These are phyloP conservation scores for Cyclocybe aegerita DNA, from an alignment of 768 basidiomycete species.

Conservation along the genomic window DNA sequence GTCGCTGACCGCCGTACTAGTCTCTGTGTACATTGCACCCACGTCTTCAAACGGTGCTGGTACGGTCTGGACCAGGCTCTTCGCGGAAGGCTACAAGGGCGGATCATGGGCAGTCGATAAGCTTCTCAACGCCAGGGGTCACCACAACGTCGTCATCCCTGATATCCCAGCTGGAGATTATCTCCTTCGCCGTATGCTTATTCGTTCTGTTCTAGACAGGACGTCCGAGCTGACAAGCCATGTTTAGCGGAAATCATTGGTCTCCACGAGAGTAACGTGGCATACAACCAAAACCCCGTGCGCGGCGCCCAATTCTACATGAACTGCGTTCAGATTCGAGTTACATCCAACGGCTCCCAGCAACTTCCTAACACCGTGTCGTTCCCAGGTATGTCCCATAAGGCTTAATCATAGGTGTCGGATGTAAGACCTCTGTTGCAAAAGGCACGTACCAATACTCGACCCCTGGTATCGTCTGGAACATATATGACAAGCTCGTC, in stretches of 20 bases:
- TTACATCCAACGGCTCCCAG: constrained; percentile 29
- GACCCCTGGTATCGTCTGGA: constrained; percentile 33
- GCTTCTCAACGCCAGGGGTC: constrained; percentile 27
- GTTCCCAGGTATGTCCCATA: constrained; percentile 25
- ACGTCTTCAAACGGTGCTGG: constrained; percentile 28
- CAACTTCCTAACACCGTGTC: constrained; percentile 25
- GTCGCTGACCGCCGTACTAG: constrained; percentile 8
- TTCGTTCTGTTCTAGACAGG: background rate
- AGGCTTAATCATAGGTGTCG: background rate
- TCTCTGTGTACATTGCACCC: constrained; percentile 32
- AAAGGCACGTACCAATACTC: constrained; percentile 25
- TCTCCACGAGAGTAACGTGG: constrained; percentile 31
- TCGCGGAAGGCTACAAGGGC: constrained; percentile 23
- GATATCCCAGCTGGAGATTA: constrained; percentile 33
- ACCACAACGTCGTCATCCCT: constrained; percentile 33
- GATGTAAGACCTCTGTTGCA: background rate
- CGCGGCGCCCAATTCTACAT: constrained; percentile 51
- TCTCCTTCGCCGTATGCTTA: constrained; percentile 28
- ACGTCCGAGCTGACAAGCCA: constrained; percentile 29
- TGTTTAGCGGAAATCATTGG: constrained; percentile 32
- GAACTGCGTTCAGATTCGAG: constrained; percentile 45
- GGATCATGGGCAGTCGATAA: constrained; percentile 31
- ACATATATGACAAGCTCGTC: constrained; percentile 23
- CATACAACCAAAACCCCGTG: constrained; percentile 26
- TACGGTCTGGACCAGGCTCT: constrained; percentile 33